Evolutionary conservation across 2,329 filamentous ascomycete genomes (phyloP), one percentile per base, ranked within the genome.

Genomic region (Sporothrix luriei): DNA sequence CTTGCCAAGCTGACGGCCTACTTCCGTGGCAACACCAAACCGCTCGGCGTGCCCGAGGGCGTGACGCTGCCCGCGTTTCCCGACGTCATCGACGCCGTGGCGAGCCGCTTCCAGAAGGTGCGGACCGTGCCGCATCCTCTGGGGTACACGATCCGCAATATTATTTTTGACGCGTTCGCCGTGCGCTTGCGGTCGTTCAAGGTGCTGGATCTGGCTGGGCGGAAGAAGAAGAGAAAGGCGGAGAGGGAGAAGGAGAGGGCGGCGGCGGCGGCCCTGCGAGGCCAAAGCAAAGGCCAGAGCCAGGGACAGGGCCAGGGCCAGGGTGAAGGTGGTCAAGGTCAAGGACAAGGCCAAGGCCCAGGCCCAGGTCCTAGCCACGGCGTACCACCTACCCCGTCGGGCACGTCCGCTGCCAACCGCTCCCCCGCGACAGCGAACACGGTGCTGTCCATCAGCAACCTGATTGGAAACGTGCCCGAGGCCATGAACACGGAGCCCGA

Each of bases 1-100:
- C 68, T 75, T n/a, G 74, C 72, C 21, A 71, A 71, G 54, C 69
- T 75, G 40, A 74, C 72, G 21, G 73, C 72, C 21, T 68, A 68
- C 48, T 74, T 70, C 33, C 68, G 73, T 46, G 71, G 74, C 65
- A 72, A 69, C 51, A 67, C 71, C 1, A 48, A 21, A 0, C 71
- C 71, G 10, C 48, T 51, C 0, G 71, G 68, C 9, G 11, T 66
- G 1, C 68, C 72, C 1, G 62, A 69, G 4, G 71, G 66, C 3
- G 71, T 74, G 10, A 62, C 38, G 3, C 71, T 74, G 7, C 71
- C 71, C 4, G 29, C 59, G 0, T 75, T 75, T 38, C 46, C 48
- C 9, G 72, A 72, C 5, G 61, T 73, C 16, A 73, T 73, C 48
- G 73, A 75, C 10, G 70, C 68, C 3, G 29, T 75, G 48, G 73